These are phyloP conservation scores for Pseudogymnoascus sp. DNA, from an alignment of 2,329 filamentous ascomycete genomes.

Conservation along the genomic window DNA sequence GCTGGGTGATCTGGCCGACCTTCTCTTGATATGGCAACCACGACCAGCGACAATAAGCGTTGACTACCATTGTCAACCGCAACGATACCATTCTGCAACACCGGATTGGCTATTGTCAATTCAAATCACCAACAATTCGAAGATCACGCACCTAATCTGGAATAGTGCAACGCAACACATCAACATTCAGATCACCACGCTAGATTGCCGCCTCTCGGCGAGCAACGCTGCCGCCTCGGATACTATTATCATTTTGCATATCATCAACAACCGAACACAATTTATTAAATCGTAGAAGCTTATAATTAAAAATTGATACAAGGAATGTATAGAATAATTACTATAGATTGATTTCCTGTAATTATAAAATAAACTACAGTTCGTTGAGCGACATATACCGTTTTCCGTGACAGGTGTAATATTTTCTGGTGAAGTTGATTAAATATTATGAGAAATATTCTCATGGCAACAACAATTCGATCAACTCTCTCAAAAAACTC, in stretches of 20 bases:
- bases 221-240: neutral
- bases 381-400: neutral
- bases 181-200: neutral
- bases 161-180: neutral
- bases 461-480: neutral
- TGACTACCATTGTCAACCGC: neutral
- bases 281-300: neutral
- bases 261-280: neutral
- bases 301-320: neutral
- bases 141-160: neutral
- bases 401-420: neutral
- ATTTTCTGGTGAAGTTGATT: neutral
- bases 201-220: constrained; percentile 1
- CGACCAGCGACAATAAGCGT: neutral
- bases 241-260: neutral
- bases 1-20: neutral
- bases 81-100: neutral
- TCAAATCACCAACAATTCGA: neutral
- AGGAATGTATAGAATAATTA: neutral
- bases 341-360: neutral
- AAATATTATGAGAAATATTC: neutral
- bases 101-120: constrained; percentile 1
- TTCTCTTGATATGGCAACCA: neutral
- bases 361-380: neutral
- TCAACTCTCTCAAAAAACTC: neutral